phyloP scores from a whole-genome alignment of 352 stramenopile genomes.

The Phytophthora parvispora region DNA sequence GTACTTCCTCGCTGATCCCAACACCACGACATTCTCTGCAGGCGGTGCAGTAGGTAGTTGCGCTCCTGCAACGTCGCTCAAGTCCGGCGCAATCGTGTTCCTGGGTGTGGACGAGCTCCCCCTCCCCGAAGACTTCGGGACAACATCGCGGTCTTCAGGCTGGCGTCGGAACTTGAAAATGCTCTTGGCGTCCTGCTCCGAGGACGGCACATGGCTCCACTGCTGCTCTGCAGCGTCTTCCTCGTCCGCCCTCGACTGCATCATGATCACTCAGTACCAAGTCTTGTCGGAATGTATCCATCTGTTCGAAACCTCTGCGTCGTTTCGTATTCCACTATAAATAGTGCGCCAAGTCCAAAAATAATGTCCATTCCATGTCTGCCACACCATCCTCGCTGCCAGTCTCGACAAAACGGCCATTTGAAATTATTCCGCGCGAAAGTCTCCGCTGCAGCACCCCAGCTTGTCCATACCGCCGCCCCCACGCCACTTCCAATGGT shows the following conservation, averaged over 20 bases:
- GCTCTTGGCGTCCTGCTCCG: constrained; percentile 3
- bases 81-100: constrained; percentile 50
- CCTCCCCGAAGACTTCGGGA: constrained; percentile 28
- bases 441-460: constrained; percentile 15
- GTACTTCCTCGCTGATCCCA: constrained; percentile 28
- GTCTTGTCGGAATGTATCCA: constrained; percentile 16
- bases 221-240: background rate
- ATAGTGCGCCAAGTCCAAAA: constrained; percentile 5
- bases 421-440: constrained; percentile 42
- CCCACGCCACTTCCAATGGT: constrained; percentile 34
- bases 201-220: constrained; percentile 7
- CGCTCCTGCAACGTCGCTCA: constrained; percentile 17
- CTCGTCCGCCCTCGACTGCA: constrained; percentile 6
- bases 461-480: constrained; percentile 9
- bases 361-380: constrained; percentile 10
- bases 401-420: constrained; percentile 4
- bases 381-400: constrained; percentile 12
- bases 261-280: constrained; percentile 2
- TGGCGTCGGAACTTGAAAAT: constrained; percentile 56
- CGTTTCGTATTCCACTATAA: constrained; percentile 35
- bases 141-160: constrained; percentile 10
- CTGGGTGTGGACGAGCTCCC: constrained; percentile 33
- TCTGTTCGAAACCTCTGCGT: constrained; percentile 20
- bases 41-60: constrained; percentile 19
- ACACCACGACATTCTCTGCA: background rate